phyloP scores from a whole-genome alignment of 2,329 filamentous ascomycete genomes.

The Calonectria hawksworthii region DNA sequence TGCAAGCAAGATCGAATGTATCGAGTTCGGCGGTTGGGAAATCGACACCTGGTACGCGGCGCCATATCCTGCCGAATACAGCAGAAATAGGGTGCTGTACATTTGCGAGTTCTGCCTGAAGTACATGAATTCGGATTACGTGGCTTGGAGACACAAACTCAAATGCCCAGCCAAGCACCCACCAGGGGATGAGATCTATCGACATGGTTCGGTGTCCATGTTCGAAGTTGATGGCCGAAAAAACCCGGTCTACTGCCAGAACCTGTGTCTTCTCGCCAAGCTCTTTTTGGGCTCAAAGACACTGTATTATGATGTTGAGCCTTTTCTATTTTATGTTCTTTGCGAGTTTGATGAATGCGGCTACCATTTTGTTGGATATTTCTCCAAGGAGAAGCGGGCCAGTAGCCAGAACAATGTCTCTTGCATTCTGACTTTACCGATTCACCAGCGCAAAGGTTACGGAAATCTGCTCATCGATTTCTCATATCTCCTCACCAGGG shows the following conservation, averaged over 20 bases:
- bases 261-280: slow-evolving; percentile 95
- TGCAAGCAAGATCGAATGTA: slow-evolving; percentile 97
- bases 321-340: slow-evolving; percentile 97
- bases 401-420: slow-evolving; percentile 98
- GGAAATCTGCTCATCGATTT: slow-evolving; percentile 98
- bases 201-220: slow-evolving; percentile 90
- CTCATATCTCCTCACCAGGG: slow-evolving; percentile 93
- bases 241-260: slow-evolving; percentile 98
- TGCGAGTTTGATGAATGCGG: slow-evolving; percentile 93
- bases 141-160: slow-evolving; percentile 96
- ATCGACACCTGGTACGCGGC: slow-evolving; percentile 99
- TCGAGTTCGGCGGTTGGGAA: slow-evolving; percentile 97
- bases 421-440: slow-evolving; percentile 95
- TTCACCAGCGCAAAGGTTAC: slow-evolving; percentile 97
- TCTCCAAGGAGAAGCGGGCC: slow-evolving; percentile 97
- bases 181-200: slow-evolving; percentile 97
- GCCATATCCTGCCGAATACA: slow-evolving; percentile 98
- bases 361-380: slow-evolving; percentile 99
- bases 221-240: slow-evolving; percentile 98
- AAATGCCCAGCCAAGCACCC: slow-evolving; percentile 98
- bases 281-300: slow-evolving; percentile 99
- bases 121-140: slow-evolving; percentile 99
- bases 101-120: slow-evolving; percentile 99
- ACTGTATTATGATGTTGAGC: slow-evolving; percentile 97
- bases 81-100: slow-evolving; percentile 94